Conservation (phyloP, 1,139 yeast species). For the Waltiozyma sp. region DNA sequence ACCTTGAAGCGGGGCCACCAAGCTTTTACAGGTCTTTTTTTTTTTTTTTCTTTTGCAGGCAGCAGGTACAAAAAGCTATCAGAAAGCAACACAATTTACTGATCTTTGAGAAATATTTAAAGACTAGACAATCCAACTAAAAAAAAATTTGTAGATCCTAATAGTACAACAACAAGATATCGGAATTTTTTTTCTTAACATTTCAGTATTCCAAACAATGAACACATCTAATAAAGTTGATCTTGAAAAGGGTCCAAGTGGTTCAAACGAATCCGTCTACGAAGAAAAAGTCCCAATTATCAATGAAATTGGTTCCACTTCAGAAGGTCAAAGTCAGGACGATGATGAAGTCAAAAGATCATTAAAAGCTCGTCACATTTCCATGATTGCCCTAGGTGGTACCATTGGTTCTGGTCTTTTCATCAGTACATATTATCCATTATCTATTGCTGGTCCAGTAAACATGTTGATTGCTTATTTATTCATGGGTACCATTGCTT, state of each 20-base stretch:
- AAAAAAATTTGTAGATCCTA: too few species aligned
- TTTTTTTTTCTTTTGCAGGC: too few species aligned
- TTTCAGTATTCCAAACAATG: neutral
- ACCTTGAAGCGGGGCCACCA: too few species aligned
- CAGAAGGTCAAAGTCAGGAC: constrained; percentile 20
- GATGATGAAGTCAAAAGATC: constrained; percentile 35
- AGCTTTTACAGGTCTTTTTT: too few species aligned
- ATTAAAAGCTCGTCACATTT: constrained; percentile 47
- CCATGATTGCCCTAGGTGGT: constrained; percentile 59
- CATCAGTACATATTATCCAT: constrained; percentile 43
- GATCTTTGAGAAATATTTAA: too few species aligned
- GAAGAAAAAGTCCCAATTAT: neutral
- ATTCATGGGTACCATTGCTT: constrained; percentile 56
- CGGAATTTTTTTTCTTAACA: too few species aligned
- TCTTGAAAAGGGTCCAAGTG: neutral
- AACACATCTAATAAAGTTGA: neutral
- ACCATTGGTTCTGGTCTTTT: constrained; percentile 64
- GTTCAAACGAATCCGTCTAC: neutral
- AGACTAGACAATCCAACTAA: too few species aligned
- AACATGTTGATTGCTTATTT: constrained; percentile 51
- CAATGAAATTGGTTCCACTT: neutral
- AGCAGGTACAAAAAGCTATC: too few species aligned
- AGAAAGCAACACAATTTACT: too few species aligned
- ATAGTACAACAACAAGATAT: too few species aligned
- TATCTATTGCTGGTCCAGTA: constrained; percentile 53